Percentiles rank a stretch among this genome's conserved stretches.
phyloP scores from a whole-genome alignment of 176 grass and related monocot species.

The Urochloa ruziziensis region DNA sequence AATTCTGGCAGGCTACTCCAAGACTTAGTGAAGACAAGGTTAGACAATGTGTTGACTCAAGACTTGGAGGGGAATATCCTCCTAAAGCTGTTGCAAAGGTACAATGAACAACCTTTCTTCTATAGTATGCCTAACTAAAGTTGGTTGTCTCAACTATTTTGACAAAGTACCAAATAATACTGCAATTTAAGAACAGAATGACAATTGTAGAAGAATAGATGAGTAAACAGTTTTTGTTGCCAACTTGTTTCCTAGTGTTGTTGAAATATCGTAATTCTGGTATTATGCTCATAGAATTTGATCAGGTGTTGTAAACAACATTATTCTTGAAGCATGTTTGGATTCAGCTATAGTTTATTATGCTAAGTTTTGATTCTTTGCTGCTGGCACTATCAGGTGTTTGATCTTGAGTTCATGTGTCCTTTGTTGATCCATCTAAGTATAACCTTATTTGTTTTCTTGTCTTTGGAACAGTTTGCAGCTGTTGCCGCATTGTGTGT shows the following conservation, averaged over 20 bases:
- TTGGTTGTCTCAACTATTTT: not conserved
- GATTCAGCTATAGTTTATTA: not conserved
- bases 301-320: not conserved
- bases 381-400: not conserved
- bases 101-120: constrained; percentile 22
- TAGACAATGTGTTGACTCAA: constrained; percentile 77
- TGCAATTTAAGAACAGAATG: not conserved
- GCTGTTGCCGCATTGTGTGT: constrained; percentile 75
- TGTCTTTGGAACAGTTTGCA: constrained; percentile 64
- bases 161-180: not conserved
- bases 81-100: constrained; percentile 87
- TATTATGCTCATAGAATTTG: not conserved
- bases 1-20: constrained; percentile 63
- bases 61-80: constrained; percentile 72
- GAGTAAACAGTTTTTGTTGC: not conserved
- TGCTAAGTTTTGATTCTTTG: not conserved
- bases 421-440: not conserved
- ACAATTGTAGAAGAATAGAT: not conserved
- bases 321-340: not conserved
- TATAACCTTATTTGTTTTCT: not conserved
- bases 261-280: not conserved
- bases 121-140: not conserved
- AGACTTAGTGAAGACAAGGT: constrained; percentile 86
- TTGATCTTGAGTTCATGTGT: not conserved
- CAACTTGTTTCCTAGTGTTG: not conserved